Evolutionary conservation across 2,329 filamentous ascomycete genomes (phyloP).

Genomic region (Sporothrix schenckii): DNA sequence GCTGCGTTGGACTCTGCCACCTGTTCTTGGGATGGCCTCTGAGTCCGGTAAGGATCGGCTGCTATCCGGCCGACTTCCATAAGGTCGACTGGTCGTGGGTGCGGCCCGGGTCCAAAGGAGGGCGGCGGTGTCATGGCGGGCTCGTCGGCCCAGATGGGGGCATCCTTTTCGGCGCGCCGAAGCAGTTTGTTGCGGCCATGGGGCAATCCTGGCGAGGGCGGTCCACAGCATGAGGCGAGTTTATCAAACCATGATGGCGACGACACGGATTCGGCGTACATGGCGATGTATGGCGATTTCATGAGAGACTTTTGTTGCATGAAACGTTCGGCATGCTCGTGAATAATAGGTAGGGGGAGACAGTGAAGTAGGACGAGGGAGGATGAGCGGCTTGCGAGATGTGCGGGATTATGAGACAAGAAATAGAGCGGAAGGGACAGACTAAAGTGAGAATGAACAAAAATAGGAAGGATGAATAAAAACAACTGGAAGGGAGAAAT

Average conservation of each 20-base stretch:
- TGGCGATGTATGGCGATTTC: constrained; percentile 37
- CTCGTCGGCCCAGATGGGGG: constrained; percentile 41
- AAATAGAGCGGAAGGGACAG: constrained; percentile 30
- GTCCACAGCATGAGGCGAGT: constrained; percentile 51
- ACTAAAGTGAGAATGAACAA: neutral
- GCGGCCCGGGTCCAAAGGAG: constrained; percentile 34
- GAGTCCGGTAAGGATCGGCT: neutral
- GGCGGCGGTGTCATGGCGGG: constrained; percentile 42
- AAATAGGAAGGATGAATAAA: neutral
- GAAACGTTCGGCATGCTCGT: constrained; percentile 12
- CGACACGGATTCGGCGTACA: constrained; percentile 45
- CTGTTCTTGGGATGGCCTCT: constrained; percentile 21
- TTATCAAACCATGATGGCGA: constrained; percentile 54
- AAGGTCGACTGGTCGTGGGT: neutral
- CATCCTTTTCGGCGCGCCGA: constrained; percentile 39
- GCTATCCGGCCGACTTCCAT: neutral
- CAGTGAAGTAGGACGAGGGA: neutral
- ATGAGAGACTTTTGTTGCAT: neutral
- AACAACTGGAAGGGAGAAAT: neutral
- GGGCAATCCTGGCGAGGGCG: constrained; percentile 35
- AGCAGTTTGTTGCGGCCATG: neutral
- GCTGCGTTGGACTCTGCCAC: neutral
- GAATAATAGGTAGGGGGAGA: neutral
- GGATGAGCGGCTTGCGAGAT: neutral
- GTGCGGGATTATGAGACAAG: neutral